phyloP scores from a whole-genome alignment of 352 stramenopile genomes.

The Bremia lactucae region DNA sequence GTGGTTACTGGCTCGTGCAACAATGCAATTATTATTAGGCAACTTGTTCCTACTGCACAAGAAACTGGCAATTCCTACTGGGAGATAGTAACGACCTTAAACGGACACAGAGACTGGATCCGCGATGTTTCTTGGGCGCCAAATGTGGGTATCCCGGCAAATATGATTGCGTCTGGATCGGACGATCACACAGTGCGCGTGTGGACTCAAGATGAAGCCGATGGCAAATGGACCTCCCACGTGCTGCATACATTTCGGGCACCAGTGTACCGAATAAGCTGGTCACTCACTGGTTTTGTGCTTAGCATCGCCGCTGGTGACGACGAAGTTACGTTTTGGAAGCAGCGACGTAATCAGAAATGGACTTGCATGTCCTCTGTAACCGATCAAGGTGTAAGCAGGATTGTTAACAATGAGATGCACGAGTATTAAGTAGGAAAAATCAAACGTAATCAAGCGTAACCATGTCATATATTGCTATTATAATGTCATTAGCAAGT shows the following conservation, averaged over 20 bases:
- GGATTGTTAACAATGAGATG: slow-evolving; percentile 19
- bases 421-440: background rate
- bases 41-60: slow-evolving; percentile 29
- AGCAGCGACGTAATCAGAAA: slow-evolving; percentile 43
- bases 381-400: slow-evolving; percentile 46
- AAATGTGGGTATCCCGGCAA: slow-evolving; percentile 75
- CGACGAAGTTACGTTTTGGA: slow-evolving; percentile 77
- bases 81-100: slow-evolving; percentile 34
- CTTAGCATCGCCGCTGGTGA: slow-evolving; percentile 56
- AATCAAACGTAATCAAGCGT: too few species aligned
- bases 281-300: slow-evolving; percentile 62
- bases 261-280: slow-evolving; percentile 76
- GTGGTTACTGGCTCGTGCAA: slow-evolving; percentile 68
- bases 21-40: slow-evolving; percentile 50
- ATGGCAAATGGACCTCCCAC: slow-evolving; percentile 48
- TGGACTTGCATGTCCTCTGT: slow-evolving; percentile 71
- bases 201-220: slow-evolving; percentile 64
- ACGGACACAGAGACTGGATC: slow-evolving; percentile 74
- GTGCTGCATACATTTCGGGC: slow-evolving; percentile 58
- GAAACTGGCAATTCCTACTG: slow-evolving; percentile 17
- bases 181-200: slow-evolving; percentile 76
- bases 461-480: too few species aligned
- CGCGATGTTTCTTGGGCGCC: slow-evolving; percentile 75
- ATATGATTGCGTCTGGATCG: slow-evolving; percentile 68
- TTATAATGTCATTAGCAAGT: too few species aligned